Base-by-base conservation (phyloP, 2,329 filamentous ascomycete species). In the Sodiomyces alkalinus region DNA sequence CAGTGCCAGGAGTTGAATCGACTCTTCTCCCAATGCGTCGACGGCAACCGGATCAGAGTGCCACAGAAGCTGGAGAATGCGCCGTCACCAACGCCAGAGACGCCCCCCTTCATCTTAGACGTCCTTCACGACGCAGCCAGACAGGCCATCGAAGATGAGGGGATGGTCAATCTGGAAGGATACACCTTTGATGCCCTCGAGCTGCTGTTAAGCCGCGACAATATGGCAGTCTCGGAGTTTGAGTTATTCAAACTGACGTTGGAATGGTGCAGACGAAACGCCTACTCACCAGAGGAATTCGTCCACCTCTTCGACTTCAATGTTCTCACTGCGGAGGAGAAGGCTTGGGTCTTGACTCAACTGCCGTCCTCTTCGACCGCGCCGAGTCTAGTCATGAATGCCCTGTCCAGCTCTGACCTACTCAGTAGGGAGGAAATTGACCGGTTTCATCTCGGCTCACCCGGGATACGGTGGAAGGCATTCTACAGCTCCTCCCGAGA, bases 1-100 rank as follows among this genome's bases (percentile, higher is more conserved):
- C 37, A 57, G 33, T 57, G 53, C 31, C 52, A 57, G 33, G 47
- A 58, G 30, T 39, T 57, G 17, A 58, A 58, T 33, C 42, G 52
- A 4, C 39, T 58, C 4, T 56, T 56, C 32, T 57, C 53, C 4
- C 45, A 46, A 29, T 55, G 53, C 28, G 53, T 58, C 6, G 55
- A 58, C 33, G 55, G 52, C 0, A 56, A 56, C 29, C 40, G 43
- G 7, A 53, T 58, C 29, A 47, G 40, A 26, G 37, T 57, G 17
- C 52, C 53, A 1, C 31, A 38, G 13, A 41, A 44, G 16, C 43
- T 57, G 1, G 39, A 50, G 26, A 39, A 45, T 17, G 39, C 45
- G 11, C 50, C 49, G 2, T 30, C 38, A 13, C 36, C 40, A 8
- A 17, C 33, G 9, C 16, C 36, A 4, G 30, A 38, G 4, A 36